Evolutionary conservation across 371 early-diverging fungal genomes (phyloP).

Genomic region (Blakeslea trispora): DNA sequence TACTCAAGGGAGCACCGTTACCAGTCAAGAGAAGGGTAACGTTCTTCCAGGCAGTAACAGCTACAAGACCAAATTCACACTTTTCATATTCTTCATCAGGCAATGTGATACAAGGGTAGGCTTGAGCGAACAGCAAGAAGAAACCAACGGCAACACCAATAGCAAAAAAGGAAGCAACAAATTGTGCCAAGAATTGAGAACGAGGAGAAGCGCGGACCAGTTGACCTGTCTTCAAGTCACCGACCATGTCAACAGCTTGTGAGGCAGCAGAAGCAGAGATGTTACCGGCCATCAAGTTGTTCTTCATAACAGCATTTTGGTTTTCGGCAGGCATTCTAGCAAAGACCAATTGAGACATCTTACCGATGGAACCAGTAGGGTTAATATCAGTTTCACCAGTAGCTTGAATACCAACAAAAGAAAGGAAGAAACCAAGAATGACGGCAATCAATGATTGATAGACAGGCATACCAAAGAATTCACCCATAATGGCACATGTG

Average conservation of each 20-base stretch:
- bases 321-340: conserved; percentile 50
- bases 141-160: conserved; percentile 57
- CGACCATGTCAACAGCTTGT: conserved; percentile 71
- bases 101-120: conserved; percentile 60
- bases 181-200: conserved; percentile 65
- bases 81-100: conserved; percentile 14
- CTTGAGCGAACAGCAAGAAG: conserved; percentile 62
- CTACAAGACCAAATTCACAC: conserved; percentile 59
- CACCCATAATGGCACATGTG: conserved; percentile 60
- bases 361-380: conserved; percentile 63
- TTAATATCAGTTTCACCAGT: conserved; percentile 72
- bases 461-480: conserved; percentile 60
- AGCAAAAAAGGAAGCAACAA: conserved; percentile 63
- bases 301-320: conserved; percentile 44
- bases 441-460: conserved; percentile 61
- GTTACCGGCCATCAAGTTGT: conserved; percentile 65
- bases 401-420: conserved; percentile 73
- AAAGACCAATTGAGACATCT: conserved; percentile 65
- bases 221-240: conserved; percentile 68
- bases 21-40: conserved; percentile 62
- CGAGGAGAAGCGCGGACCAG: conserved; percentile 63
- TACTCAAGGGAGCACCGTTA: conserved; percentile 41
- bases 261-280: conserved; percentile 60
- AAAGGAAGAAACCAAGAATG: conserved; percentile 65
- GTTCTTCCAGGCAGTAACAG: conserved; percentile 69